phyloP scores from a whole-genome alignment of 78 protist genomes.

The Protostelium mycophagum region DNA sequence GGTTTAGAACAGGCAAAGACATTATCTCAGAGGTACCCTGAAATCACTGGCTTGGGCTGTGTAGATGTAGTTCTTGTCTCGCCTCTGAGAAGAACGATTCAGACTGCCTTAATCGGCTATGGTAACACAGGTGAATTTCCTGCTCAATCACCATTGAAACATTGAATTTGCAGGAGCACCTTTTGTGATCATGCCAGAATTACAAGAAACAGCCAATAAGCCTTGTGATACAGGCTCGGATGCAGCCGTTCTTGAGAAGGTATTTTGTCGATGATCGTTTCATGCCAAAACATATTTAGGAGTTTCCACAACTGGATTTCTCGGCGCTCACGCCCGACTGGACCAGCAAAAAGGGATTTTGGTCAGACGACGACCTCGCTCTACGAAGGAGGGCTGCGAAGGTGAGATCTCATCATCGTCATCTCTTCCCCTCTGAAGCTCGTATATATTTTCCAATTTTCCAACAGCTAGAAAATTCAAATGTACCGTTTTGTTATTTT shows the following conservation, averaged over 20 bases:
- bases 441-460: no score
- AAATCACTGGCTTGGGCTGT: background rate
- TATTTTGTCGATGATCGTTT: background rate
- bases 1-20: background rate
- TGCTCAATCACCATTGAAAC: background rate
- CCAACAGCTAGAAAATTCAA: no score
- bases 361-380: background rate
- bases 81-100: background rate
- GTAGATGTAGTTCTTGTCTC: background rate
- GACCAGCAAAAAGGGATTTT: background rate
- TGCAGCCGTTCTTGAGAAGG: background rate
- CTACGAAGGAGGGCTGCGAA: background rate
- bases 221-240: background rate
- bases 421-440: no score
- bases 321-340: background rate
- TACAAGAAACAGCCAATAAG: background rate
- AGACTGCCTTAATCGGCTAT: background rate
- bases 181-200: background rate
- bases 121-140: background rate
- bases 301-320: background rate
- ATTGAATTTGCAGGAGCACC: background rate
- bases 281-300: background rate
- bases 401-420: background rate
- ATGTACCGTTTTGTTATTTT: no score
- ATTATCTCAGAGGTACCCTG: background rate